Evolutionary conservation across 768 basidiomycete species (phyloP), one percentile per base, ranked within the genome.

Genomic region (Multifurca ochricompacta): DNA sequence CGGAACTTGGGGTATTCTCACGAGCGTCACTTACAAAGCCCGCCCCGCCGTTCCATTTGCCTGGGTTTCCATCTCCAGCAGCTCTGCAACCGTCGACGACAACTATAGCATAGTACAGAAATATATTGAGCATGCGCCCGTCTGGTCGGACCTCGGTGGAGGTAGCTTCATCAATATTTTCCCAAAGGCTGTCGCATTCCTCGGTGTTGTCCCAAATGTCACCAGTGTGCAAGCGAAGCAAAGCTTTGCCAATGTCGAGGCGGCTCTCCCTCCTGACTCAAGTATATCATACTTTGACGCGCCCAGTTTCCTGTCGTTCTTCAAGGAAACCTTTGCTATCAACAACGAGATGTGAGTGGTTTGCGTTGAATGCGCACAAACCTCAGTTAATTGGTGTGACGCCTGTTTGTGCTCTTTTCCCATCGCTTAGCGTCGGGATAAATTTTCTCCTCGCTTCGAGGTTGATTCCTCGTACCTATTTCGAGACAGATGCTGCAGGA

Each of bases 1-100:
- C 4, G 51, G 58, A 3, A 56, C 43, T 11, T 62, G 58, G 58
- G 60, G 58, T 6, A 35, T 47, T 23, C 27, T 47, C 45, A 47
- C 45, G 31, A 49, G 51, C n/a, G 44, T 51, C 3, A 60, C 57
- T 3, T 47, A 61, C 30, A 52, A 47, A 10, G 56, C 59, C 1
- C 60, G 53, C 48, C 62, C 51, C 8, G 41, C 35, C 39, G 36
- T 45, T 46, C 51, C 56, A 46, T 14, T 31, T 10, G 31, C 16
- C 31, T 39, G 37, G 37, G 37, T 39, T 39, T 39, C 37, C 9
- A 21, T 39, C 3, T 19, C 46, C 13, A 31, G 19, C 34, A 31
- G n/a, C 16, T 27, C 31, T n/a, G 18, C n/a, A 19, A 32, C 13
- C 46, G 10, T 31, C 18, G 23, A 27, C 8, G 28, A 48, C 28